phyloP scores from a whole-genome alignment of 371 early-diverging fungal species.

The Mortierella sp. region DNA sequence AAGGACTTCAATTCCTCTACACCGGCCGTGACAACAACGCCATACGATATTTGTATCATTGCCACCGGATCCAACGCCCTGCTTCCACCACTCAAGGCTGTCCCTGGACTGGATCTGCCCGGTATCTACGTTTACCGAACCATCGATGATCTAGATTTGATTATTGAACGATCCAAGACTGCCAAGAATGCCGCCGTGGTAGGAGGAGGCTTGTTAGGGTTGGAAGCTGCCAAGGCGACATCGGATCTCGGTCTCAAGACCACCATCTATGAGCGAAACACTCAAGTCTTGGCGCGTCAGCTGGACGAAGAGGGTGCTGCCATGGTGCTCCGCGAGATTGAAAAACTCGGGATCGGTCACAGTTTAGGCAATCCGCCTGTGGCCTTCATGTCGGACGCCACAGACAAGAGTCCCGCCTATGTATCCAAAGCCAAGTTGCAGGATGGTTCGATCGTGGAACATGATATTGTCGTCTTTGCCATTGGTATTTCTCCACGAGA shows the following conservation, averaged over 20 bases:
- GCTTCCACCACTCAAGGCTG: conserved; percentile 58
- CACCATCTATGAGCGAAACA: conserved; percentile 65
- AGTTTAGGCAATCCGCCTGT: conserved; percentile 56
- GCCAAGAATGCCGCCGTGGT: conserved; percentile 62
- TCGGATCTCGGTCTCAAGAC: conserved; percentile 65
- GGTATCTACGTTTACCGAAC: conserved; percentile 77
- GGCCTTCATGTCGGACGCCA: conserved; percentile 32
- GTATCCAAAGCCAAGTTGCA: conserved; percentile 34
- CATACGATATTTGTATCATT: conserved; percentile 68
- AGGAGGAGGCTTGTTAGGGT: conserved; percentile 74
- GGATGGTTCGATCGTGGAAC: conserved; percentile 40
- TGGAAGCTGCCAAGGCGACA: conserved; percentile 76
- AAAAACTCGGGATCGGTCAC: conserved; percentile 60
- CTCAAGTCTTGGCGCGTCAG: conserved; percentile 66
- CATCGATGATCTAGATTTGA: conserved; percentile 64
- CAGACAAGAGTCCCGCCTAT: neutral
- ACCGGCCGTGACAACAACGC: conserved; percentile 49
- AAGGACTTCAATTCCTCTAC: conserved; percentile 12
- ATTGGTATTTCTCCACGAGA: conserved; percentile 72
- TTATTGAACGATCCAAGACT: conserved; percentile 59
- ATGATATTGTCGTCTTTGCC: conserved; percentile 68
- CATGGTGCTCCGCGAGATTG: conserved; percentile 62
- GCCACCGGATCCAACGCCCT: conserved; percentile 72
- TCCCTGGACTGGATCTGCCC: conserved; percentile 46
- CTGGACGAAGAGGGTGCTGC: conserved; percentile 64